Evolutionary conservation across 2,329 filamentous ascomycete species (phyloP).

Genomic region (Neospermospora avenae): DNA sequence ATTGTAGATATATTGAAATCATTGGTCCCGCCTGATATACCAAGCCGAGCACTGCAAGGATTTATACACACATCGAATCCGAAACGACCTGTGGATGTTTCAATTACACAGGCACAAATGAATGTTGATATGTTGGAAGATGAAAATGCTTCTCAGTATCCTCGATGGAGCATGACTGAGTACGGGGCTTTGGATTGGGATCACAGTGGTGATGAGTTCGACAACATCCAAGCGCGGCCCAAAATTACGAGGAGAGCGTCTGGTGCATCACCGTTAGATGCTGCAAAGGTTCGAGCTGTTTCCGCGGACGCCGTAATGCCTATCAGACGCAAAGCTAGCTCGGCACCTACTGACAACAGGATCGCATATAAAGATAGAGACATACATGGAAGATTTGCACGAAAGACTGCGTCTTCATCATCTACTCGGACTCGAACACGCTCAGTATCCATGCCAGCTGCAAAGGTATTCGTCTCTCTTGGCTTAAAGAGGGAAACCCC

Average conservation of each 20-base stretch:
- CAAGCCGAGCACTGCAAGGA: background rate
- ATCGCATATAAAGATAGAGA: background rate
- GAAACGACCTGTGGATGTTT: background rate
- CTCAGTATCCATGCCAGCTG: background rate
- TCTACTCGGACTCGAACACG: background rate
- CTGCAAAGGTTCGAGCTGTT: background rate
- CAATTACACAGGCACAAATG: background rate
- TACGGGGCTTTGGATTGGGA: conserved; percentile 21
- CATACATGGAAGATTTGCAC: conserved; percentile 9
- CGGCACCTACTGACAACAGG: background rate
- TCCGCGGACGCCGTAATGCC: background rate
- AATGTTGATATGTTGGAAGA: background rate
- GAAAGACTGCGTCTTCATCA: background rate
- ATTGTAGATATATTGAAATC: background rate
- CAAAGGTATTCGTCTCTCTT: background rate
- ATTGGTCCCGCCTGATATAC: background rate
- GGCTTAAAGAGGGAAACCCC: conserved; percentile 7
- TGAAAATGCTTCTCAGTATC: conserved; percentile 18
- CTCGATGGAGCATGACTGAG: conserved; percentile 12
- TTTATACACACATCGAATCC: conserved; percentile 14
- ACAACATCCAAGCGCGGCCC: conserved; percentile 12
- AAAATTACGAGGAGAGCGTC: conserved; percentile 13
- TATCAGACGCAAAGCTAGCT: background rate
- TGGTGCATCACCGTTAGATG: background rate
- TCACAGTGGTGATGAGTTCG: conserved; percentile 16